Base-by-base conservation (phyloP, 225 moss, liverwort and hornwort genomes). In the Sphagnum contortum region DNA sequence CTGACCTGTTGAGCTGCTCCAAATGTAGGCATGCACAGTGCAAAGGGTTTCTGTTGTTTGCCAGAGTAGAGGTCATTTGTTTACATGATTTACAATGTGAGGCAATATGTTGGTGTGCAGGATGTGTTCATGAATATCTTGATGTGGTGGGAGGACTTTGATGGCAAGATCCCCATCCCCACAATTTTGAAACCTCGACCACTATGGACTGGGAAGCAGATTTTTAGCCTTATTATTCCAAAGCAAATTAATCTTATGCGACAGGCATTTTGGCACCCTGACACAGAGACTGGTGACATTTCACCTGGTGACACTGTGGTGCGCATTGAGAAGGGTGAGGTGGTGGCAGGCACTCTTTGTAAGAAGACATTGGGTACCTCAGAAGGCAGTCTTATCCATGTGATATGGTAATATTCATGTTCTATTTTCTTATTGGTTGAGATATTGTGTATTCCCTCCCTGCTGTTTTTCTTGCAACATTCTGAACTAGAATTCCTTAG, bases 61-160 rank as follows among this genome's bases (percentile, higher is more conserved):
- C 29, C 29, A 29, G 29, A 29, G 29, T 29, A 29, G 29, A 29
- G 29, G 29, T 29, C 29, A 29, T 0, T 29, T 29, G 29, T 29
- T 29, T 29, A 29, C 29, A 29, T 29, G 29, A 29, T 29, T 29
- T 29, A 29, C 29, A 29, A 29, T 29, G 29, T 29, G 29, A 29
- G 29, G 29, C 29, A 29, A 29, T 29, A 29, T 29, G 29, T 29
- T 29, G 50, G 47, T 13, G 13, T 76, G 80, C 92, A 95, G 93
- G 98, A 99, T 69, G 90, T 99, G 55, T 99, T 89, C 63, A 93
- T 86, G 73, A 99, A 99, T 70, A 89, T 99, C 69, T 69, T 99
- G 55, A 99, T 99, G 98, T 99, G 98, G 98, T 99, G 98, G 98
- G 98, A 99, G 76, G 98, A 99, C 75, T 99, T 99, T 49, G 93